phyloP scores from a whole-genome alignment of 192 early-diverging fungal species.

The Funneliformis mosseae region DNA sequence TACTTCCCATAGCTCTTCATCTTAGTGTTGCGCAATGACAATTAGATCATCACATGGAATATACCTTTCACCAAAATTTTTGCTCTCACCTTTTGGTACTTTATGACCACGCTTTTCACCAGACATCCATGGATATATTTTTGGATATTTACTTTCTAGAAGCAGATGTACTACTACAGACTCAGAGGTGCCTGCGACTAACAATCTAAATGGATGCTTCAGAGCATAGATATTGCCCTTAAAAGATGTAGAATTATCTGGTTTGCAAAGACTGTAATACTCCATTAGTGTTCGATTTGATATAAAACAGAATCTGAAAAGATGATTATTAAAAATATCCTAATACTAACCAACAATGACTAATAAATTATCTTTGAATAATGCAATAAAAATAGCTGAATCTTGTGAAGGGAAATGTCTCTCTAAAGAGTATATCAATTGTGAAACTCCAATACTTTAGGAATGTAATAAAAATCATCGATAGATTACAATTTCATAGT shows the following conservation, averaged over 20 bases:
- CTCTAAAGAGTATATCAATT: neutral
- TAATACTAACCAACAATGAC: slow-evolving; percentile 1
- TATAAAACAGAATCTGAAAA: neutral
- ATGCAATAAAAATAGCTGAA: slow-evolving; percentile 14
- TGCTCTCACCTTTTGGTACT: too few relatives aligned
- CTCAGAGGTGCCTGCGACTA: too few relatives aligned
- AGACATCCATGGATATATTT: too few relatives aligned
- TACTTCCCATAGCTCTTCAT: too few relatives aligned
- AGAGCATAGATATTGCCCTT: too few relatives aligned
- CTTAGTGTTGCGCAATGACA: too few relatives aligned
- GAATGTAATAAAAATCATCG: neutral
- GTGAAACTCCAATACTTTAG: neutral
- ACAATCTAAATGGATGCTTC: too few relatives aligned
- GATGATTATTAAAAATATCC: neutral
- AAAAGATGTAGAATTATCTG: neutral
- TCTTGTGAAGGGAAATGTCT: neutral
- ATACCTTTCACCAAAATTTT: too few relatives aligned
- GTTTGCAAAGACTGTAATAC: neutral
- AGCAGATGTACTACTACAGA: too few relatives aligned
- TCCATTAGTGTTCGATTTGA: neutral
- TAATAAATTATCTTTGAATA: slow-evolving; percentile 8
- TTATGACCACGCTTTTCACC: too few relatives aligned
- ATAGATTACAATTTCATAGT: slow-evolving; percentile 12
- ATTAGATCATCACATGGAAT: too few relatives aligned
- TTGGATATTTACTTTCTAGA: too few relatives aligned